phyloP scores from a whole-genome alignment of 2,329 filamentous ascomycete genomes.

The Aspergillus vadensis region DNA sequence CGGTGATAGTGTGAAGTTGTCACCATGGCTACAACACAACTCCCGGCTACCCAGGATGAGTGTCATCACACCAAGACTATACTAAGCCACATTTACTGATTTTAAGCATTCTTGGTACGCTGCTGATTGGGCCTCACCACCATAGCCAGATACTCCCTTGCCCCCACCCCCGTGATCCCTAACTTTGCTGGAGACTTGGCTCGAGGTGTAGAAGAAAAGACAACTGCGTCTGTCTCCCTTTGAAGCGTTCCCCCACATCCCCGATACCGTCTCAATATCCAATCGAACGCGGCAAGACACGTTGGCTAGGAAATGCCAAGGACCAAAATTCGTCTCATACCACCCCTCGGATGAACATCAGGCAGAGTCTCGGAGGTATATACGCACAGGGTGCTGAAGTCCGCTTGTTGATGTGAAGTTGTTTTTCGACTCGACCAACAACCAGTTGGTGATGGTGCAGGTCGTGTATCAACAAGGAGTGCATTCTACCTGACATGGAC shows the following conservation, averaged over 20 bases:
- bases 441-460: background rate
- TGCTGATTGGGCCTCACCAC: background rate
- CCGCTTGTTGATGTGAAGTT: background rate
- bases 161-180: background rate
- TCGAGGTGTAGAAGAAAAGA: background rate
- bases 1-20: no score
- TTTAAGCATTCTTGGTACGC: background rate
- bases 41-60: background rate
- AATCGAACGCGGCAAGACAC: background rate
- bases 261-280: background rate
- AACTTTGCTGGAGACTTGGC: background rate
- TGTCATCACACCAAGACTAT: background rate
- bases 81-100: background rate
- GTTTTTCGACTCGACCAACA: background rate
- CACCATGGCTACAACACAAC: background rate
- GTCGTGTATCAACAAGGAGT: background rate
- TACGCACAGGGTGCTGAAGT: background rate
- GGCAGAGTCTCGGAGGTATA: background rate
- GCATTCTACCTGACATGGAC: slow-evolving; percentile 14
- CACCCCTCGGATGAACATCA: no score
- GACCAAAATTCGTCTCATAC: no score
- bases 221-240: background rate
- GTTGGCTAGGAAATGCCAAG: background rate
- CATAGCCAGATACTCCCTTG: no score
- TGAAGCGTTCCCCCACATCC: background rate